Percentiles rank a stretch among this genome's conserved stretches.
Conservation (phyloP, 371 early-diverging fungal genomes). For the Mucor indicus region DNA sequence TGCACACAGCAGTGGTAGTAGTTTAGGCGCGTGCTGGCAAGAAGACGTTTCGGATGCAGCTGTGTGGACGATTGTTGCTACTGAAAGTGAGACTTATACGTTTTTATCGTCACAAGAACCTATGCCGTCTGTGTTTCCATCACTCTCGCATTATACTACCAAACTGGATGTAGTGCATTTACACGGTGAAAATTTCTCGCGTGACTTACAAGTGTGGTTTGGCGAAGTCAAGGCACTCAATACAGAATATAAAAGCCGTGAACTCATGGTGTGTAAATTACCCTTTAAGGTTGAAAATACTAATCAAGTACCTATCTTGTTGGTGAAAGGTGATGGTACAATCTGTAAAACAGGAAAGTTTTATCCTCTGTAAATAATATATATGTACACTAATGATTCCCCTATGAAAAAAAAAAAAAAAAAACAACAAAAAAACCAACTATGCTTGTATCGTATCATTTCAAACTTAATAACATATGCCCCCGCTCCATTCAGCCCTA, state of each 20-base stretch:
- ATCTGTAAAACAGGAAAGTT: constrained; percentile 41
- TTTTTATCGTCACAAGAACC: not conserved
- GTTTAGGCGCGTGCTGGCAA: constrained; percentile 57
- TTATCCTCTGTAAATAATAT: constrained; percentile 17
- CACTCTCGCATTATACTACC: not conserved
- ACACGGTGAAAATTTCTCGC: constrained; percentile 58
- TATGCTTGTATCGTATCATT: no score
- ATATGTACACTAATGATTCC: no score
- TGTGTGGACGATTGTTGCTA: constrained; percentile 89
- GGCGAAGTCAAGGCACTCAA: constrained; percentile 42
- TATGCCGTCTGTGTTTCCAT: not conserved
- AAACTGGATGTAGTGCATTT: constrained; percentile 4
- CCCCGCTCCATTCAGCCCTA: no score
- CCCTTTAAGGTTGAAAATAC: constrained; percentile 8
- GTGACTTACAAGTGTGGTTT: constrained; percentile 71
- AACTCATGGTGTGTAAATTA: constrained; percentile 28
- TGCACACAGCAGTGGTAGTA: not conserved
- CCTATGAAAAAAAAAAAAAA: no score
- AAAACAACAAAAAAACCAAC: no score
- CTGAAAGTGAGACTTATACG: constrained; percentile 24
- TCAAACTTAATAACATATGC: no score
- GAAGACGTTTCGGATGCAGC: constrained; percentile 85
- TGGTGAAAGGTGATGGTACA: constrained; percentile 37
- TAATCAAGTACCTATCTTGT: constrained; percentile 34
- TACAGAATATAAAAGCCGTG: constrained; percentile 37